Percentiles rank a stretch among this genome's conserved stretches.
These are phyloP conservation scores for Paxillus ammoniavirescens DNA, from an alignment of 768 basidiomycete species.

Conservation along the genomic window DNA sequence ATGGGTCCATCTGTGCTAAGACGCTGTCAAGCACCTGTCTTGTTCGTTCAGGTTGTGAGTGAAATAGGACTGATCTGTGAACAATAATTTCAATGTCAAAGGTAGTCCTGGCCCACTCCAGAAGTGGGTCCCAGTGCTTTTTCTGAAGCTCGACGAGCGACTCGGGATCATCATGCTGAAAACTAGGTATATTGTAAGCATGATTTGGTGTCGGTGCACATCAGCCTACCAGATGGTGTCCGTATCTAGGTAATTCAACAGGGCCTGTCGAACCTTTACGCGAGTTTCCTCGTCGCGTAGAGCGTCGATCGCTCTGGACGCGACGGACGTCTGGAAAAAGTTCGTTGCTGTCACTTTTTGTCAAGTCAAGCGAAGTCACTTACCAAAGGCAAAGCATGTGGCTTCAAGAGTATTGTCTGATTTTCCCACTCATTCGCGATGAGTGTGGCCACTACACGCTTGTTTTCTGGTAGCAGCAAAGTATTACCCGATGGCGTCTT, in stretches of 20 bases:
- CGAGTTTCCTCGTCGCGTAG: conserved; percentile 57
- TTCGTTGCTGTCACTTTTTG: conserved; percentile 4
- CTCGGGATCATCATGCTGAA: conserved; percentile 76
- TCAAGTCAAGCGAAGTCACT: conserved; percentile 13
- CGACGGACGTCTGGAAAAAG: conserved; percentile 75
- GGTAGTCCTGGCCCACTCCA: conserved; percentile 70
- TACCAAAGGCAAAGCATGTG: conserved; percentile 91
- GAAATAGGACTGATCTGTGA: conserved; percentile 69
- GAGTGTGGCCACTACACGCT: conserved; percentile 72
- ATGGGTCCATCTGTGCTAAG: conserved; percentile 66
- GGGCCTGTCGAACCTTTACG: conserved; percentile 58
- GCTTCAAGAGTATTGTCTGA: conserved; percentile 81
- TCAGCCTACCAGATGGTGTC: conserved; percentile 82
- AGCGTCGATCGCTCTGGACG: conserved; percentile 85
- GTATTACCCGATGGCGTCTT: conserved; percentile 87
- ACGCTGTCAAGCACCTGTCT: conserved; percentile 55
- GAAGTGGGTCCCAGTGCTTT: conserved; percentile 84
- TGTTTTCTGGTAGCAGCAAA: conserved; percentile 67
- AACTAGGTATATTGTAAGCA: conserved; percentile 44
- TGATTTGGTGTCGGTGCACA: not conserved
- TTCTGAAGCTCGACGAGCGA: conserved; percentile 75
- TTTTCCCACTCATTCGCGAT: conserved; percentile 98
- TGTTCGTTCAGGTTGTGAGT: conserved; percentile 69
- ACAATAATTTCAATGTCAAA: conserved; percentile 68
- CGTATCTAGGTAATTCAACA: conserved; percentile 88